Evolutionary conservation across 306 rosid genomes (phyloP), one percentile per base, ranked within the genome.

Genomic region (Oemleria cerasiformis): DNA sequence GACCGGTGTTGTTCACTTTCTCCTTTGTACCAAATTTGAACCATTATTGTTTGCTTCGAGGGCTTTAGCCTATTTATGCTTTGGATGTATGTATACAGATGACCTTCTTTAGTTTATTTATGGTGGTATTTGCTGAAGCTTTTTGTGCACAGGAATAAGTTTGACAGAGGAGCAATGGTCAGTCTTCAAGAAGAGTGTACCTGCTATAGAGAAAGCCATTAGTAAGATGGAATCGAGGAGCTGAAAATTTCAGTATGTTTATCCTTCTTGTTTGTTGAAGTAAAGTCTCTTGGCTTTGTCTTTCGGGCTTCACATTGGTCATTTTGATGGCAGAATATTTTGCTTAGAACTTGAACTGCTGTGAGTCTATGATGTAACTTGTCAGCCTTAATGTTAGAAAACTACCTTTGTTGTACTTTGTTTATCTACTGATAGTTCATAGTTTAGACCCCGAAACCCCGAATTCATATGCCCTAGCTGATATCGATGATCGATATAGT

Each of bases 111-210:
- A n/a, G 17, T 42, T 57, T 57, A 6, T 34, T 39, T 36, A 64
- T 25, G 17, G 44, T 77, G 30, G 62, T 59, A 60, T 78, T 21
- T 20, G 3, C 21, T 16, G 5, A 9, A 12, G 4, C 39, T 2
- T 68, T 34, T 30, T 75, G 36, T 64, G 65, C n/a, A 77, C 90
- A 94, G 99, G 99, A 76, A 94, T 94, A 78, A 91, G 97, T 82
- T 79, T 91, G 96, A 91, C 91, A 2, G 90, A 79, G 73, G 97
- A 89, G 80, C 99, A 94, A 72, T 94, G 97, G 97, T 78, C 88
- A 9, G 21, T 67, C 80, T 89, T 94, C 19, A 87, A 79, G 78
- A 87, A 94, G 65, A 91, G 79, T 69, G 69, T 89, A 42, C 91
- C 96, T 68, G 96, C 85, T 65, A 81, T 91, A 64, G 98, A 94